Percentiles rank a stretch among this genome's conserved stretches.
Conservation (phyloP, 2,329 filamentous ascomycete genomes). For the Aspergillus sp. region DNA sequence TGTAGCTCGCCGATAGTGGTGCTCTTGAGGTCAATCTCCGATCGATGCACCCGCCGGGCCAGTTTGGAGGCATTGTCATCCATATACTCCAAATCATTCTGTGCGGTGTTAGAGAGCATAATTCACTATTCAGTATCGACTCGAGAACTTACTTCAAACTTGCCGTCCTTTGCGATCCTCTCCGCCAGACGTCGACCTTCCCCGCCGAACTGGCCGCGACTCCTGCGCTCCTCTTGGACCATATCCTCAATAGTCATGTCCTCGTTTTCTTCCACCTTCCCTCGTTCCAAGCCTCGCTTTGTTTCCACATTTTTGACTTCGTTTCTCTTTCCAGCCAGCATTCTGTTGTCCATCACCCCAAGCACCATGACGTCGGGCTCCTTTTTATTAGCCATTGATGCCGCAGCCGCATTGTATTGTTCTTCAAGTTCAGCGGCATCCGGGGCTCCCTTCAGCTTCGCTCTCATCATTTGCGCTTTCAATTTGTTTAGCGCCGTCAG, state of each 20-base stretch:
- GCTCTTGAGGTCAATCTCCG: constrained; percentile 83
- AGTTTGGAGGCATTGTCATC: constrained; percentile 94
- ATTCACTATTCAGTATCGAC: background rate
- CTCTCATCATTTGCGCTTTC: constrained; percentile 94
- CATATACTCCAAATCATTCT: constrained; percentile 90
- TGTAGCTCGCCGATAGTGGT: constrained; percentile 85
- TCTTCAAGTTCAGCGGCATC: constrained; percentile 75
- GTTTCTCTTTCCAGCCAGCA: constrained; percentile 71
- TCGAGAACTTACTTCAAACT: constrained; percentile 65
- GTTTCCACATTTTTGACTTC: constrained; percentile 79
- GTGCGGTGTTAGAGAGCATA: constrained; percentile 19
- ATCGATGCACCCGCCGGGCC: constrained; percentile 82
- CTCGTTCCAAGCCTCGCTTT: constrained; percentile 80
- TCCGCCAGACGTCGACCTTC: constrained; percentile 84
- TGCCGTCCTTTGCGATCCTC: constrained; percentile 87
- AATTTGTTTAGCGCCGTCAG: constrained; percentile 82
- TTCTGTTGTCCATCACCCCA: constrained; percentile 82
- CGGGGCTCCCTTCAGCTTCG: constrained; percentile 76
- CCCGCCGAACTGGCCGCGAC: constrained; percentile 71
- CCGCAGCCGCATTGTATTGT: constrained; percentile 76
- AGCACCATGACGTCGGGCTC: constrained; percentile 74
- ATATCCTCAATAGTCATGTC: constrained; percentile 97
- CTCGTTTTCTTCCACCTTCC: constrained; percentile 83
- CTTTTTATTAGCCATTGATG: constrained; percentile 57
- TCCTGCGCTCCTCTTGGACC: constrained; percentile 90